phyloP scores from a whole-genome alignment of 805 yeast genomes.

The Wickerhamomyces bovis region DNA sequence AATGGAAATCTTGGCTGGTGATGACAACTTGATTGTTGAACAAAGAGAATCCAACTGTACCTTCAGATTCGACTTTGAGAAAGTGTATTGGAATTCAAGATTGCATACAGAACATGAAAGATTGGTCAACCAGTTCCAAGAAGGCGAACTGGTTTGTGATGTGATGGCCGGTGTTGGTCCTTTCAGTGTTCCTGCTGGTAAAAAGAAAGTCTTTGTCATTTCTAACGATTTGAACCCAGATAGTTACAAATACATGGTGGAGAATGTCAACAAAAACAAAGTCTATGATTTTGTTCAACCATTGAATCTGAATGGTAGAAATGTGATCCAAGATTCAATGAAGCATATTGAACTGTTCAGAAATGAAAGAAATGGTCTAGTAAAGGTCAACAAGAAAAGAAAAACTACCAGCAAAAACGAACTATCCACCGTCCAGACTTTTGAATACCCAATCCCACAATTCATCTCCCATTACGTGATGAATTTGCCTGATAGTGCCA shows the following conservation, averaged over 20 bases:
- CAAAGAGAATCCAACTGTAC: slow-evolving; percentile 80
- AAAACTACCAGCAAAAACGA: slow-evolving; percentile 25
- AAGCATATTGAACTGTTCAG: slow-evolving; percentile 43
- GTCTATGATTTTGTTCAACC: slow-evolving; percentile 53
- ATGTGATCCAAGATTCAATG: slow-evolving; percentile 63
- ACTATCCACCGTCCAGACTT: slow-evolving; percentile 9
- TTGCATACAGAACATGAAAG: slow-evolving; percentile 91
- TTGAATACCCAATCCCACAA: slow-evolving; percentile 40
- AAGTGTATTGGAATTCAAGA: slow-evolving; percentile 97
- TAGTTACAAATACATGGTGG: slow-evolving; percentile 61
- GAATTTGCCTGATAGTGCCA: slow-evolving; percentile 94
- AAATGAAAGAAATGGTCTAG: slow-evolving; percentile 28
- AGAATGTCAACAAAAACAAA: slow-evolving; percentile 61
- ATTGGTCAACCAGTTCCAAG: slow-evolving; percentile 51
- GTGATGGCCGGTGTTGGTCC: slow-evolving; percentile 99
- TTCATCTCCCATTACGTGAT: slow-evolving; percentile 73
- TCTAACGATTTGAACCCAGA: slow-evolving; percentile 95
- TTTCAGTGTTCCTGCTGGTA: slow-evolving; percentile 93
- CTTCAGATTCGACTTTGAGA: slow-evolving; percentile 82
- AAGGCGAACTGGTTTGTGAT: slow-evolving; percentile 80
- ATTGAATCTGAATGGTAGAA: slow-evolving; percentile 75
- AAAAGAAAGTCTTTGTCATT: slow-evolving; percentile 68
- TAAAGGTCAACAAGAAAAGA: slow-evolving; percentile 34
- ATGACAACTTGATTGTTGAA: slow-evolving; percentile 65
- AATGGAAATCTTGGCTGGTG: slow-evolving; percentile 93